Evolutionary conservation across 2,329 filamentous ascomycete genomes (phyloP).

Genomic region (Coniochaeta sp.): DNA sequence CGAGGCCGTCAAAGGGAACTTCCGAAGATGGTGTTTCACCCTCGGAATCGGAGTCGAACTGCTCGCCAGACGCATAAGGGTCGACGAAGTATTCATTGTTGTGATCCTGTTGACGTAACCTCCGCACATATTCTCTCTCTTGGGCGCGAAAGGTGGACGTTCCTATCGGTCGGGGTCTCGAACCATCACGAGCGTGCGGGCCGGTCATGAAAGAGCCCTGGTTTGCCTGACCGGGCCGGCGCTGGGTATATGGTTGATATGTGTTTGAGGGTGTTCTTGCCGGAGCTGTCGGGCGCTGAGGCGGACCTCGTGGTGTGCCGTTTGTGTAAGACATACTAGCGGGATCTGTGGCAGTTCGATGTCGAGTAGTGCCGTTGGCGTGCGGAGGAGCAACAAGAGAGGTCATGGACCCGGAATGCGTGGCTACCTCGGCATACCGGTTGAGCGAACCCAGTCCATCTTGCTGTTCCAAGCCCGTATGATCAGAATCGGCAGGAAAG

Average conservation of each 20-base stretch:
- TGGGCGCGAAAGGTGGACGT: constrained; percentile 60
- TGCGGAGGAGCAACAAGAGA: constrained; percentile 32
- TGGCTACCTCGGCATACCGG: constrained; percentile 33
- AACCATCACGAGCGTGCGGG: constrained; percentile 36
- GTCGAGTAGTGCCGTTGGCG: constrained; percentile 32
- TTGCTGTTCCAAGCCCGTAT: constrained; percentile 37
- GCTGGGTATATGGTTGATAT: constrained; percentile 62
- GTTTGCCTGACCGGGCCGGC: constrained; percentile 31
- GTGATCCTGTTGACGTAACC: constrained; percentile 66
- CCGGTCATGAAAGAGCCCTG: constrained; percentile 22
- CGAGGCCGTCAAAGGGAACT: constrained; percentile 76
- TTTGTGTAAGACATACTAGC: constrained; percentile 22
- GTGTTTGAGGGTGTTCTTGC: constrained; percentile 70
- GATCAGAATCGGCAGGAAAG: constrained; percentile 36
- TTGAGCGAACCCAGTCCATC: constrained; percentile 38
- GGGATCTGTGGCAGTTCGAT: neutral
- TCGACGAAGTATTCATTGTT: constrained; percentile 62
- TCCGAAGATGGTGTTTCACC: constrained; percentile 86
- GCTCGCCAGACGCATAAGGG: constrained; percentile 58
- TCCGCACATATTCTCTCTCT: constrained; percentile 90
- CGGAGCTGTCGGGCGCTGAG: constrained; percentile 61
- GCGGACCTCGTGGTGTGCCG: constrained; percentile 28
- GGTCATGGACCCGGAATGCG: constrained; percentile 31
- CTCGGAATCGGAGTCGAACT: constrained; percentile 71
- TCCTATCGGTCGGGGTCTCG: constrained; percentile 42